These are phyloP conservation scores for Penicillium soppii DNA, from an alignment of 495 filamentous ascomycete genomes.

Conservation along the genomic window DNA sequence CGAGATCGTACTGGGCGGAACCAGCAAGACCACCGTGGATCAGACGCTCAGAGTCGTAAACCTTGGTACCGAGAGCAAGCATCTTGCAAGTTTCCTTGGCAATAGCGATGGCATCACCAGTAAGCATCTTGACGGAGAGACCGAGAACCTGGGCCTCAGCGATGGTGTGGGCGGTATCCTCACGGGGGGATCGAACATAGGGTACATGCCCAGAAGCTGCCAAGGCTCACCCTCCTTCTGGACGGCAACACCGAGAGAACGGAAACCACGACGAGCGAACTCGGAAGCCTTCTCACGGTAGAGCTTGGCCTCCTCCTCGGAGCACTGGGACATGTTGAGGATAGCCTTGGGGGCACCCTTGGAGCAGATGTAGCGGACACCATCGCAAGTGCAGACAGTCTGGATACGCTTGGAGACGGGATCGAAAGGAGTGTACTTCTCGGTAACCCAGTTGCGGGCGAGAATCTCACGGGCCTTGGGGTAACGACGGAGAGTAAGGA, in stretches of 20 bases:
- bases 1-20: slow-evolving; percentile 71
- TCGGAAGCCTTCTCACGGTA: slow-evolving; percentile 71
- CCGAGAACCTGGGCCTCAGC: slow-evolving; percentile 73
- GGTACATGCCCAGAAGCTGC: slow-evolving; percentile 72
- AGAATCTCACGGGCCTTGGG: slow-evolving; percentile 72
- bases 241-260: slow-evolving; percentile 73
- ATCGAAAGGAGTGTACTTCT: slow-evolving; percentile 77
- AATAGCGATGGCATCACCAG: slow-evolving; percentile 77
- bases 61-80: slow-evolving; percentile 73
- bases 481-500: slow-evolving; percentile 70
- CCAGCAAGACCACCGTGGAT: slow-evolving; percentile 74
- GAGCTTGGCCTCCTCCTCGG: slow-evolving; percentile 58
- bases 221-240: slow-evolving; percentile 65
- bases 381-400: slow-evolving; percentile 62
- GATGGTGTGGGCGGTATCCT: slow-evolving; percentile 76
- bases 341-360: slow-evolving; percentile 78
- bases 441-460: slow-evolving; percentile 67
- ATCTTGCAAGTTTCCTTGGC: slow-evolving; percentile 82
- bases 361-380: slow-evolving; percentile 65
- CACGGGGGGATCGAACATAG: slow-evolving; percentile 77
- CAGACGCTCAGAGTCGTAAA: slow-evolving; percentile 73
- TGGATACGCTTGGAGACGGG: slow-evolving; percentile 79
- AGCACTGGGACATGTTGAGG: slow-evolving; percentile 63
- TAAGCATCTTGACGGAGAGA: slow-evolving; percentile 77
- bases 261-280: slow-evolving; percentile 79